These are phyloP conservation scores for Aureobasidium melanogenum DNA, from an alignment of 2,329 filamentous ascomycete genomes.

Conservation along the genomic window DNA sequence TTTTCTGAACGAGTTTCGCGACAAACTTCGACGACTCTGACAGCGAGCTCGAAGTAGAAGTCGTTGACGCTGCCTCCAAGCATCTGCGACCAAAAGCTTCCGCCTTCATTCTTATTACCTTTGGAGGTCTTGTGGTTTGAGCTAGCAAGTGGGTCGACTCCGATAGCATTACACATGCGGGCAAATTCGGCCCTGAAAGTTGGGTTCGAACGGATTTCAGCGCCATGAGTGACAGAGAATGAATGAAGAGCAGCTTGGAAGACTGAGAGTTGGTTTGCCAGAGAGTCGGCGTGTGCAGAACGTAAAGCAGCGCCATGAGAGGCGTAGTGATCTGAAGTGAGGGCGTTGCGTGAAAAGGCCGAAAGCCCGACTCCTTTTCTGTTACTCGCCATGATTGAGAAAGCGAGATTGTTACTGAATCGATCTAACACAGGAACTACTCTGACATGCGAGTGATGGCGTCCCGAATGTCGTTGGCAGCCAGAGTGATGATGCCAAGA, in stretches of 20 bases:
- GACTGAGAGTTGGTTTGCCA: slow-evolving; percentile 87
- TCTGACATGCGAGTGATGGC: not conserved
- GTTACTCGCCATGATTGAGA: slow-evolving; percentile 32
- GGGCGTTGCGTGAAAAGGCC: slow-evolving; percentile 76
- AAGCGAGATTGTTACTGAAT: not conserved
- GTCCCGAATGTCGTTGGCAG: not conserved
- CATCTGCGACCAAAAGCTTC: slow-evolving; percentile 86
- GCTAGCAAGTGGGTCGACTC: slow-evolving; percentile 79
- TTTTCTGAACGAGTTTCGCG: slow-evolving; percentile 80
- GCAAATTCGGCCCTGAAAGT: slow-evolving; percentile 94
- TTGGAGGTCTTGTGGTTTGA: slow-evolving; percentile 28
- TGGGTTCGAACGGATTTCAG: slow-evolving; percentile 92
- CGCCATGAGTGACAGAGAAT: slow-evolving; percentile 88
- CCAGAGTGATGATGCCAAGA: not conserved
- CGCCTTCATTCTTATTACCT: slow-evolving; percentile 39
- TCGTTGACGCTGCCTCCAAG: slow-evolving; percentile 89
- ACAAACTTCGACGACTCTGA: slow-evolving; percentile 91
- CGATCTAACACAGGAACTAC: not conserved
- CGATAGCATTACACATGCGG: slow-evolving; percentile 95
- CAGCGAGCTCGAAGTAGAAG: slow-evolving; percentile 96
- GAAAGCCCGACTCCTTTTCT: slow-evolving; percentile 83
- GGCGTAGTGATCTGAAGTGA: slow-evolving; percentile 83
- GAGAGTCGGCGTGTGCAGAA: slow-evolving; percentile 70
- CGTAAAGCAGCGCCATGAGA: slow-evolving; percentile 83
- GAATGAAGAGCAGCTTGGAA: slow-evolving; percentile 93